These are phyloP conservation scores for Globisporangium acanthophoron DNA, from an alignment of 352 stramenopile genomes.

Conservation along the genomic window DNA sequence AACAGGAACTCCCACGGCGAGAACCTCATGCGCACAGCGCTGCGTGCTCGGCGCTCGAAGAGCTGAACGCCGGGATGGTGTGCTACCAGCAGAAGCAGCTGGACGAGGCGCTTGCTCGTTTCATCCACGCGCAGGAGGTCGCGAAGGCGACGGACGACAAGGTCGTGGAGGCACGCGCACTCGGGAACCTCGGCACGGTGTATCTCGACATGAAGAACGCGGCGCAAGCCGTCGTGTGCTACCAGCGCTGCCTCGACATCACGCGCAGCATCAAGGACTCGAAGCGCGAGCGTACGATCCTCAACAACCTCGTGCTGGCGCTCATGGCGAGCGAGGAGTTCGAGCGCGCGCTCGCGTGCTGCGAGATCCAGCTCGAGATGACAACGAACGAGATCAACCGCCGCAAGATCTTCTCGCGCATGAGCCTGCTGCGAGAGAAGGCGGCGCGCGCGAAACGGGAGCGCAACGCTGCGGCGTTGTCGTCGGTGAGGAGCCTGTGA, in stretches of 20 bases:
- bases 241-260: constrained; percentile 73
- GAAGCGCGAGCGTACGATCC: constrained; percentile 75
- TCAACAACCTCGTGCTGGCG: constrained; percentile 81
- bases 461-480: constrained; percentile 1
- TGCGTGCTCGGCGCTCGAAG: constrained; percentile 40
- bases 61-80: constrained; percentile 72
- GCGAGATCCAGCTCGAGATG: constrained; percentile 60
- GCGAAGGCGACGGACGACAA: constrained; percentile 36
- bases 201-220: constrained; percentile 72
- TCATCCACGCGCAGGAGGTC: constrained; percentile 57
- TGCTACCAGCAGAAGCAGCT: constrained; percentile 68
- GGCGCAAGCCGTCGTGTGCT: constrained; percentile 62
- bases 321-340: constrained; percentile 61
- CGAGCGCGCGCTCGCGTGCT: constrained; percentile 48
- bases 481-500: background rate
- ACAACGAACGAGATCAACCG: constrained; percentile 67
- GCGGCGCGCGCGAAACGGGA: constrained; percentile 16
- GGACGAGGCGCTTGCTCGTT: constrained; percentile 55
- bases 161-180: constrained; percentile 64
- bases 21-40: constrained; percentile 10
- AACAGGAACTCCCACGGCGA: background rate
- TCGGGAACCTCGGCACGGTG: constrained; percentile 75
- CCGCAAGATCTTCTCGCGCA: constrained; percentile 73
- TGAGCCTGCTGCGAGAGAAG: constrained; percentile 59
- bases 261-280: constrained; percentile 62